Conservation (phyloP, 345 rosid species). For the Citrus glauca region DNA sequence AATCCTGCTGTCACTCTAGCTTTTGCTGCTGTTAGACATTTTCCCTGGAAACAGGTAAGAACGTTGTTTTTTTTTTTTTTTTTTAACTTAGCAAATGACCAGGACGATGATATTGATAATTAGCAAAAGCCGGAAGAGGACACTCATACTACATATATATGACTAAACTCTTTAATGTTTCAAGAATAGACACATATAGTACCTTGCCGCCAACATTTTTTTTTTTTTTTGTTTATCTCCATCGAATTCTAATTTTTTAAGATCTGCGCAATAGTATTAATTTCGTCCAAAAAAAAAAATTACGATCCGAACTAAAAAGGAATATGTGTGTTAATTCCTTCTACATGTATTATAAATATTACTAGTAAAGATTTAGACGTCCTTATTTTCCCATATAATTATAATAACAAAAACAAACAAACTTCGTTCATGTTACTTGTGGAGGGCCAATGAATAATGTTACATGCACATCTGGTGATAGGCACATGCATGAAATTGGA, state of each 20-base stretch:
- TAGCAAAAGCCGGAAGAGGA: not conserved
- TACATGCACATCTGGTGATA: not conserved
- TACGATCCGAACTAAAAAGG: too few relatives aligned
- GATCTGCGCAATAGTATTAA: too few relatives aligned
- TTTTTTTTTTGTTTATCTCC: too few relatives aligned
- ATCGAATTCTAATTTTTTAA: too few relatives aligned
- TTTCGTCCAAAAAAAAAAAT: too few relatives aligned
- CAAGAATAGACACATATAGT: not conserved
- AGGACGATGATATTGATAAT: not conserved
- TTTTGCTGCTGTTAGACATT: slow-evolving; percentile 46
- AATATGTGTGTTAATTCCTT: too few relatives aligned
- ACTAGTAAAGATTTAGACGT: too few relatives aligned
- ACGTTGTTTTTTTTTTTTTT: not conserved
- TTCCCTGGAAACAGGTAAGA: slow-evolving; percentile 59
- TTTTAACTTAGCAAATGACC: not conserved
- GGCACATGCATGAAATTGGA: not conserved
- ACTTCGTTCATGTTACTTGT: not conserved
- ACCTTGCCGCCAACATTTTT: too few relatives aligned
- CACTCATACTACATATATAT: too few relatives aligned
- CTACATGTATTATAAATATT: too few relatives aligned
- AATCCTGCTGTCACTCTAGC: slow-evolving; percentile 69
- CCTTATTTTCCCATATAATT: too few relatives aligned
- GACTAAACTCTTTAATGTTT: too few relatives aligned
- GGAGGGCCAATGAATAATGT: not conserved
- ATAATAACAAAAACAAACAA: not conserved